Base-by-base conservation (phyloP, 352 stramenopile species). In the Globisporangium irregulare region DNA sequence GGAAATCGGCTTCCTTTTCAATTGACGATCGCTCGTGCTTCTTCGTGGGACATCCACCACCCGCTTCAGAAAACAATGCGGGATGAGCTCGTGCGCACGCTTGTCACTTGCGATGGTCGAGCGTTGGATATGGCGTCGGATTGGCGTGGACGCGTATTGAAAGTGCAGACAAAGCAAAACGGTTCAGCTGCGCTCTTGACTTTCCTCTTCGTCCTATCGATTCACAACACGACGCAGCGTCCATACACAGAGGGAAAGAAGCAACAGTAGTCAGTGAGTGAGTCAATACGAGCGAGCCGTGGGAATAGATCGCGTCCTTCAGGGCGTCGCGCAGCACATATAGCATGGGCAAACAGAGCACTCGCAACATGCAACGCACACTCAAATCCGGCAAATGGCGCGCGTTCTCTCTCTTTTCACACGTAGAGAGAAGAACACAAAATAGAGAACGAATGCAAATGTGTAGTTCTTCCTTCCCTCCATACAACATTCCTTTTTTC, bases 401-500 rank as follows among this genome's bases (percentile, higher is more conserved):
- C 43, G 15, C 43, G 0, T 18, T 18, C 15, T 22, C 18, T 7
- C 15, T 32, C 4, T 32, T 22, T 18, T 15, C 36, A 43, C 10
- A 15, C 36, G 15, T 2, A 43, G 18, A 32, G 14, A 54, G 5
- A 41, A 18, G 8, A 25, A 25, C 59, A 46, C 43, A 32, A 15
- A 20, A 66, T 12, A n/a, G 18, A 48, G 24, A 38, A 36, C 10
- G 15, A 29, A 46, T 15, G 46, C 51, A 14, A 41, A 59, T 15
- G 12, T 15, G 34, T 41, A 14, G 34, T 41, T 20, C 22, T n/a
- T 25, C 14, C 29, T 51, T 32, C 32, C n/a, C 5, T 25, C 20
- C 12, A 32, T 36, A 25, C 32, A 59, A 20, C 64, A 69, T 69
- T 69, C 64, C 64, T 63, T 69, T 69, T 66, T 65, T 58, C 32